Base-by-base conservation (phyloP, 2,329 filamentous ascomycete species). In the Teratosphaeria destructans region DNA sequence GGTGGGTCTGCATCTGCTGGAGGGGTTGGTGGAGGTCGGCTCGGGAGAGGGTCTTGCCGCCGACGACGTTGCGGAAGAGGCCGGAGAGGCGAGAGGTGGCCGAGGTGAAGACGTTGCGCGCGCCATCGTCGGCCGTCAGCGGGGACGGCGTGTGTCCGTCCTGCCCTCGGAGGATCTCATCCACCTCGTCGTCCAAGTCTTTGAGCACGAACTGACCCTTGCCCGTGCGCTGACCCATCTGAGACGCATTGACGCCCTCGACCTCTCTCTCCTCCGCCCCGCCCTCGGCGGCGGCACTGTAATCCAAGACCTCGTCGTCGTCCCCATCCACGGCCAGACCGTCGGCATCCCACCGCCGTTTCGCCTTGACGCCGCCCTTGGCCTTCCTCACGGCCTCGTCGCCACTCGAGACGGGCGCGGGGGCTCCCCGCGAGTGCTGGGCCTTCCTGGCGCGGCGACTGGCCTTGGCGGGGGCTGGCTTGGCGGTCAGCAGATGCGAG, bases 201-300 rank as follows among this genome's bases (percentile, higher is more conserved):
- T 89, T 95, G 64, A 99, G 78, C 55, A 97, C 87, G 68, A 97
- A 99, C 71, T 96, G 89, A 57, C 94, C 94, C 76, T 93, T 92
- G 57, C 82, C 83, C 14, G 89, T 95, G 70, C 85, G 87, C 39
- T 83, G 89, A 39, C 94, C 94, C 90, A 91, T 96, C 1, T 89
- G 85, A 12, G 86, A 84, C 56, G 88, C 82, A 63, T 90, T 85
- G 35, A 96, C 85, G 52, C 84, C 82, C 67, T 95, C 89, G 2
- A 95, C 75, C 55, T 82, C 80, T 47, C 77, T 65, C 10, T 68
- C 66, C 8, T 74, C 80, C 23, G 72, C 72, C 1, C 74, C 73
- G 57, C 83, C 81, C 56, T 82, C 81, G 57, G 77, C 77, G 27
- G 75, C 71, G 3, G 81, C 82, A n/a, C 94, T 99, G 75, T 97